These are phyloP conservation scores for Coemansia linderi DNA, from an alignment of 371 early-diverging fungal species.

Conservation along the genomic window DNA sequence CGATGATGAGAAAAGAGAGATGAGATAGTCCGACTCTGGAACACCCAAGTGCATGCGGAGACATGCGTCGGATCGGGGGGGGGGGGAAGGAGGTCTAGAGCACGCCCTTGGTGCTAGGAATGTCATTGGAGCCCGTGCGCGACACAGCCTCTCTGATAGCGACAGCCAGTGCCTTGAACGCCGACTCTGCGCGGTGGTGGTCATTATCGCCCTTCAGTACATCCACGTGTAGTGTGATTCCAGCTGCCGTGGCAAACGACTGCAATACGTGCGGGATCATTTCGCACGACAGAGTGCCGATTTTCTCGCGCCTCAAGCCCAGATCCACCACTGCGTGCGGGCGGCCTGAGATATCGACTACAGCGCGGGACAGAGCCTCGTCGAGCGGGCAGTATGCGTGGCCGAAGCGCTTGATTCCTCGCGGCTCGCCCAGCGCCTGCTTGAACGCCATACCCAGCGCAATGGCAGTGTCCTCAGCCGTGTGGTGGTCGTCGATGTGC, in stretches of 20 bases:
- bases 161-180: slow-evolving; percentile 96
- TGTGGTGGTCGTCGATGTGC: slow-evolving; percentile 96
- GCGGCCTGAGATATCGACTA: slow-evolving; percentile 96
- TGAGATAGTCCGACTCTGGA: not conserved
- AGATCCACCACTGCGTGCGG: slow-evolving; percentile 81
- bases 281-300: slow-evolving; percentile 87
- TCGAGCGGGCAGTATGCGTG: slow-evolving; percentile 93
- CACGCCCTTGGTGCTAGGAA: slow-evolving; percentile 95
- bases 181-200: slow-evolving; percentile 92
- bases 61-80: slow-evolving; percentile 3
- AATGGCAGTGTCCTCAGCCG: slow-evolving; percentile 94
- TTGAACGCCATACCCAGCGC: slow-evolving; percentile 92
- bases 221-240: slow-evolving; percentile 95
- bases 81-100: slow-evolving; percentile 54
- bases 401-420: slow-evolving; percentile 94
- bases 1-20: not conserved
- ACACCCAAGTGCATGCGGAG: not conserved
- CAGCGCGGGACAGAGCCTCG: slow-evolving; percentile 92
- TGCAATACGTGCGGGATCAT: slow-evolving; percentile 96
- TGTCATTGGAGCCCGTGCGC: slow-evolving; percentile 76
- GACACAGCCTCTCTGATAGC: slow-evolving; percentile 85
- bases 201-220: slow-evolving; percentile 89
- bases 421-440: slow-evolving; percentile 84
- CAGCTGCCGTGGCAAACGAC: slow-evolving; percentile 89
- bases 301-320: slow-evolving; percentile 84